Evolutionary conservation across 2,329 filamentous ascomycete species (phyloP).

Genomic region (Fusarium musae): DNA sequence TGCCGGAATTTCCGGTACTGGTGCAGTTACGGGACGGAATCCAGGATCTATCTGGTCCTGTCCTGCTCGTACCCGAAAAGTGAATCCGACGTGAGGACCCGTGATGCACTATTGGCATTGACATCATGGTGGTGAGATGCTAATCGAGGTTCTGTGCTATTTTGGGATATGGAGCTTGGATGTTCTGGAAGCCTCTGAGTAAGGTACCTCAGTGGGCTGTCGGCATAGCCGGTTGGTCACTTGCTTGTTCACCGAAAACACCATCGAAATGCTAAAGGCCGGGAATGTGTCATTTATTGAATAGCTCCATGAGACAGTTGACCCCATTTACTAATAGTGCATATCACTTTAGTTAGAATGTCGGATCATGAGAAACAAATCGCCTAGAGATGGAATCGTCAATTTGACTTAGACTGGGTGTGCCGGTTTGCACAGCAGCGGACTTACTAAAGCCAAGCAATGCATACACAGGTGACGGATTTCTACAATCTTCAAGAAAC

Average conservation of each 20-base stretch:
- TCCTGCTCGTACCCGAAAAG: background rate
- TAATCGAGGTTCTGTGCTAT: conserved; percentile 18
- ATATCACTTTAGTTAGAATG: background rate
- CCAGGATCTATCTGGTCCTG: background rate
- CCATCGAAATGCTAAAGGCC: background rate
- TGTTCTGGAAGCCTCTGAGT: conserved; percentile 8
- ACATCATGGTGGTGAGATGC: conserved; percentile 40
- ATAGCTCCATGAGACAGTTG: background rate
- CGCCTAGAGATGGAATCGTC: background rate
- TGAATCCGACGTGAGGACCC: background rate
- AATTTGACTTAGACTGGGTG: background rate
- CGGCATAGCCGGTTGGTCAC: conserved; percentile 10
- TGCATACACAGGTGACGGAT: background rate
- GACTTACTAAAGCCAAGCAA: background rate
- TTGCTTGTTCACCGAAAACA: background rate
- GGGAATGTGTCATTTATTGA: background rate
- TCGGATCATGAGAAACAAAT: background rate
- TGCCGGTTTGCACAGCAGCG: background rate
- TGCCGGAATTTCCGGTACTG: conserved; percentile 21
- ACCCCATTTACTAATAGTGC: background rate
- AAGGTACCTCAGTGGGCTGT: background rate
- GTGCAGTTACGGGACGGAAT: conserved; percentile 2
- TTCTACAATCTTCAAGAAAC: background rate
- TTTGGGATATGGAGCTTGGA: conserved; percentile 22
- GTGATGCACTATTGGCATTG: conserved; percentile 29